These are phyloP conservation scores for Cyclostephanos tholiformis DNA, from an alignment of 108 stramenopile species.

Conservation along the genomic window DNA sequence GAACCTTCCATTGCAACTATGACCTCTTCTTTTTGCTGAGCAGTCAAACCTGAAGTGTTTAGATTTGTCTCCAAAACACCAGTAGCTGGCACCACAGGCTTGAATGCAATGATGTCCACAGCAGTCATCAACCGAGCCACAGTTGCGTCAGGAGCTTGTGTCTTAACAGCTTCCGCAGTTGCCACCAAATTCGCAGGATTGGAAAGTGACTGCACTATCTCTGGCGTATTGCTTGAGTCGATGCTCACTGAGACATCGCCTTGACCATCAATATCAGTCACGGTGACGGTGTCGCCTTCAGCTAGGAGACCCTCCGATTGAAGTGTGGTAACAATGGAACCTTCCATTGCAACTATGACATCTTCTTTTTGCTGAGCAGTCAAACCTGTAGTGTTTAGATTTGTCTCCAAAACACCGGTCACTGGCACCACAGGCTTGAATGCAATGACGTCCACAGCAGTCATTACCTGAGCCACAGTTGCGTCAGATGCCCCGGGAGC, in stretches of 20 bases:
- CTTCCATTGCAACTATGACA: too few species aligned
- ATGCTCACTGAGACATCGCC: slow-evolving; percentile 9
- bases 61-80: too few species aligned
- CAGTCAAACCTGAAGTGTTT: too few species aligned
- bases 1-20: too few species aligned
- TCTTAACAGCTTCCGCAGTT: not conserved
- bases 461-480: not conserved
- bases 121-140: not conserved
- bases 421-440: not conserved
- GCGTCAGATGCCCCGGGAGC: not conserved
- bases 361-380: too few species aligned
- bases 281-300: slow-evolving; percentile 17
- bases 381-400: too few species aligned
- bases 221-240: not conserved
- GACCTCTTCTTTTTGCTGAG: too few species aligned
- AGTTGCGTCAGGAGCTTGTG: not conserved
- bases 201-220: not conserved
- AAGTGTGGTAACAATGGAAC: not conserved
- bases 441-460: not conserved
- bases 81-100: not conserved
- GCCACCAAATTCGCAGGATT: slow-evolving; percentile 1
- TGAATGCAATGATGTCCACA: not conserved
- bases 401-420: too few species aligned
- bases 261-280: slow-evolving; percentile 21
- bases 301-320: slow-evolving; percentile 10